phyloP scores from a whole-genome alignment of 495 filamentous ascomycete genomes.

The Aspergillus saccharolyticus region DNA sequence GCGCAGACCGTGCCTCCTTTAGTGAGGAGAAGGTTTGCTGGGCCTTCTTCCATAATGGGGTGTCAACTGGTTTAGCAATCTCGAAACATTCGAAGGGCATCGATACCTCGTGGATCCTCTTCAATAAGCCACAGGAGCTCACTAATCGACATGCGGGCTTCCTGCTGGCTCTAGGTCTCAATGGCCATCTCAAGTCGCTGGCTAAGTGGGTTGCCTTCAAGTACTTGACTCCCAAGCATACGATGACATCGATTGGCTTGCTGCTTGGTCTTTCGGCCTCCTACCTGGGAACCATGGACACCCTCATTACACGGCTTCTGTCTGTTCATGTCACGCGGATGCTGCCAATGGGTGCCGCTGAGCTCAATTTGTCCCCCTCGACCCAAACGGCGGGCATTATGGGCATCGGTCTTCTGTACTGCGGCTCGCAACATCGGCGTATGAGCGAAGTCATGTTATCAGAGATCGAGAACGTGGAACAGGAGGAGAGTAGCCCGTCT shows the following conservation, averaged over 20 bases:
- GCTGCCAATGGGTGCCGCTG: conserved; percentile 84
- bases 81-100: conserved; percentile 87
- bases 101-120: conserved; percentile 96
- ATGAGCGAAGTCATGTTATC: conserved; percentile 99
- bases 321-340: conserved; percentile 97
- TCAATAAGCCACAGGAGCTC: conserved; percentile 91
- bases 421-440: conserved; percentile 88
- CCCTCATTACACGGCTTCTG: conserved; percentile 83
- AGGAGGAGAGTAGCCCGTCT: conserved; percentile 60
- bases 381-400: conserved; percentile 96
- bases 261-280: conserved; percentile 89
- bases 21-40: conserved; percentile 94
- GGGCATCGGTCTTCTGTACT: conserved; percentile 94
- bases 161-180: conserved; percentile 84
- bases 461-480: conserved; percentile 81
- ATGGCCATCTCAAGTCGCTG: conserved; percentile 85
- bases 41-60: conserved; percentile 97
- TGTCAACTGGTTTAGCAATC: conserved; percentile 83
- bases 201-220: conserved; percentile 99
- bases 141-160: conserved; percentile 94
- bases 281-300: conserved; percentile 94
- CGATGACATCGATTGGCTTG: conserved; percentile 96
- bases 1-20: conserved; percentile 74
- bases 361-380: conserved; percentile 87
- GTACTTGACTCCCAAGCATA: conserved; percentile 95